phyloP scores from a whole-genome alignment of 192 early-diverging fungal genomes.

The Kickxella alabastrina region DNA sequence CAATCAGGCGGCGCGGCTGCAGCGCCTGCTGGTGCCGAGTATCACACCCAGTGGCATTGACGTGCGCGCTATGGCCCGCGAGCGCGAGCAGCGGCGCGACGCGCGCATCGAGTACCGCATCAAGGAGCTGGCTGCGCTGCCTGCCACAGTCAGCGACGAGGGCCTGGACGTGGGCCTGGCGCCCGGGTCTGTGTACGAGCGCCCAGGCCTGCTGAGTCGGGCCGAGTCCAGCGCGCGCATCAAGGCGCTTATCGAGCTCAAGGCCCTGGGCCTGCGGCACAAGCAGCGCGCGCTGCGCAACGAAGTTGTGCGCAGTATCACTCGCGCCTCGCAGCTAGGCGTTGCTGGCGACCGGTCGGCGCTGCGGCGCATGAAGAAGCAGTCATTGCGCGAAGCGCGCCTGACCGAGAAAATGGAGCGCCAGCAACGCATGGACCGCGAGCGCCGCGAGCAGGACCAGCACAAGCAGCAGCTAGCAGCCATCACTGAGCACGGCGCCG shows the following conservation, averaged over 20 bases:
- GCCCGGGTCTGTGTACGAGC: slow-evolving; percentile 14
- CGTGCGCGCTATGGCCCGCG: slow-evolving; percentile 65
- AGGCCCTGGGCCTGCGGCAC: slow-evolving; percentile 71
- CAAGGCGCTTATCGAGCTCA: slow-evolving; percentile 83
- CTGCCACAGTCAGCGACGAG: slow-evolving; percentile 63
- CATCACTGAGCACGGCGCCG: slow-evolving; percentile 71
- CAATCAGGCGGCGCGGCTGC: slow-evolving; percentile 52
- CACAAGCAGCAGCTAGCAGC: slow-evolving; percentile 75
- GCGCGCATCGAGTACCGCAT: slow-evolving; percentile 76
- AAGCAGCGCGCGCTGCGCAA: slow-evolving; percentile 75
- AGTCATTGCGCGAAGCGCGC: slow-evolving; percentile 76
- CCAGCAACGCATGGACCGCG: slow-evolving; percentile 82
- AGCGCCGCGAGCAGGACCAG: slow-evolving; percentile 79
- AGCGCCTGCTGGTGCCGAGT: slow-evolving; percentile 70
- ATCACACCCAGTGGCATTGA: slow-evolving; percentile 78
- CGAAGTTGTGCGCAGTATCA: slow-evolving; percentile 70
- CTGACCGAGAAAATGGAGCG: slow-evolving; percentile 88
- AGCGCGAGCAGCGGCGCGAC: slow-evolving; percentile 72
- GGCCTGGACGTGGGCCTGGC: slow-evolving; percentile 11
- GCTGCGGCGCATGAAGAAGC: slow-evolving; percentile 78
- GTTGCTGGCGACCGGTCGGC: slow-evolving; percentile 74
- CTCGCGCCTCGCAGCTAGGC: slow-evolving; percentile 69
- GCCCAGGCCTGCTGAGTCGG: slow-evolving; percentile 21
- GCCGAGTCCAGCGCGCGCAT: slow-evolving; percentile 59
- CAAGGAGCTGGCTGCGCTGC: slow-evolving; percentile 66